Percentiles rank a stretch among this genome's conserved stretches.
Conservation (phyloP, 805 yeast genomes). For the Candida glaebosa region DNA sequence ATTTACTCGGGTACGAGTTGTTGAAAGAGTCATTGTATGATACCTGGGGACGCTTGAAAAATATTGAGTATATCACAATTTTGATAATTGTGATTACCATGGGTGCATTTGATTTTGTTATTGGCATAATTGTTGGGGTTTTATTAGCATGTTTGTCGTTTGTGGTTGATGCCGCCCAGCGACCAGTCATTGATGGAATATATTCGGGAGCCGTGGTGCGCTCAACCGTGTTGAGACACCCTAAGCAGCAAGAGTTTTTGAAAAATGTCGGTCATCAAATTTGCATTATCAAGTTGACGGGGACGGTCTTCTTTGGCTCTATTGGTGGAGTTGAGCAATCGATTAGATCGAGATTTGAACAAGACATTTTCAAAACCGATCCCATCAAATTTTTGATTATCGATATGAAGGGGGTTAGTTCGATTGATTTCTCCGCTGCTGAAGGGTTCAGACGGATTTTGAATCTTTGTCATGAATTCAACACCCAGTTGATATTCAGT, state of each 20-base stretch:
- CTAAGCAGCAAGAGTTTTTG: slow-evolving; percentile 81
- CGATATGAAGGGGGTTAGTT: slow-evolving; percentile 78
- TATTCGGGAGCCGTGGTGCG: slow-evolving; percentile 86
- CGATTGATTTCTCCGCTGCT: slow-evolving; percentile 92
- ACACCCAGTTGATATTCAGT: slow-evolving; percentile 70
- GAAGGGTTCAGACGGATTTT: slow-evolving; percentile 89
- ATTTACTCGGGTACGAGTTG: slow-evolving; percentile 85
- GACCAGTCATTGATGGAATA: slow-evolving; percentile 75
- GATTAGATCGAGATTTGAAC: slow-evolving; percentile 63
- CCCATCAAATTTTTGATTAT: slow-evolving; percentile 79
- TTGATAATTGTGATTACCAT: slow-evolving; percentile 83
- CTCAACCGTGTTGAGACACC: slow-evolving; percentile 89
- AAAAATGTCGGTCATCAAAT: slow-evolving; percentile 87
- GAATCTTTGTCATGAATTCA: slow-evolving; percentile 66
- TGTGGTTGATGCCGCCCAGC: slow-evolving; percentile 85
- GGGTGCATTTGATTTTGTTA: slow-evolving; percentile 95
- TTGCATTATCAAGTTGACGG: slow-evolving; percentile 80
- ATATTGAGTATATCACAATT: slow-evolving; percentile 81
- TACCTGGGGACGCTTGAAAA: slow-evolving; percentile 70
- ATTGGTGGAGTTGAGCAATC: slow-evolving; percentile 85
- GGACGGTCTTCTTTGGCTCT: slow-evolving; percentile 91
- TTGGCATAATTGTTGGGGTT: slow-evolving; percentile 88
- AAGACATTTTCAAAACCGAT: slow-evolving; percentile 42
- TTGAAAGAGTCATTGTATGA: slow-evolving; percentile 83
- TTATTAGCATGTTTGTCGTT: slow-evolving; percentile 91